Conservation (phyloP, 2,329 filamentous ascomycete species). For the Ophiocordyceps robertsii region DNA sequence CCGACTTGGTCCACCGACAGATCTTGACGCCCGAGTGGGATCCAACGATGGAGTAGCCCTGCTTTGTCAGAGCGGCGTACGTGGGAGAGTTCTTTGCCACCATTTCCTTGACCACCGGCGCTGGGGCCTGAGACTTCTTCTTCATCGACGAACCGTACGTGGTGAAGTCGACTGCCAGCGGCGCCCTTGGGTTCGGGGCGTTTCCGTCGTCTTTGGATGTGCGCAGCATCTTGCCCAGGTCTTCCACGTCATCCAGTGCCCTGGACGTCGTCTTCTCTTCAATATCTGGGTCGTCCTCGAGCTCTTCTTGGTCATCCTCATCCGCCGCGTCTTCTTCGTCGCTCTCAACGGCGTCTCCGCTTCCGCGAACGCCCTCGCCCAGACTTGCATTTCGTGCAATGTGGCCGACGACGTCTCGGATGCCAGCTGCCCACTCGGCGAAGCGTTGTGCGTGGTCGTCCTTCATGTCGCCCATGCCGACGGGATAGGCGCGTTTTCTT, state of each 20-base stretch:
- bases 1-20: constrained; percentile 96
- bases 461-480: constrained; percentile 81
- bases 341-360: constrained; percentile 73
- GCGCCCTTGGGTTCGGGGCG: constrained; percentile 17
- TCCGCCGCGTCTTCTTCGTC: constrained; percentile 59
- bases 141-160: constrained; percentile 46
- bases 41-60: constrained; percentile 91
- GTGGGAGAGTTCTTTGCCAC: constrained; percentile 85
- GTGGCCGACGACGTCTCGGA: constrained; percentile 55
- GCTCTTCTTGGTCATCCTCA: constrained; percentile 40
- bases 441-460: constrained; percentile 54
- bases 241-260: constrained; percentile 67
- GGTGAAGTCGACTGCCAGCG: constrained; percentile 78
- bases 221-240: constrained; percentile 56
- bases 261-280: constrained; percentile 21
- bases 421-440: constrained; percentile 63
- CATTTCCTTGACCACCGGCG: constrained; percentile 66
- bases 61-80: constrained; percentile 79
- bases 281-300: constrained; percentile 26
- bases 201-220: constrained; percentile 25
- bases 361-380: constrained; percentile 58
- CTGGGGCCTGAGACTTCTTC: constrained; percentile 23
- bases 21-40: constrained; percentile 96
- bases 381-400: constrained; percentile 46
- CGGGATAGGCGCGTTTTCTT: constrained; percentile 72